Evolutionary conservation across 2,329 filamentous ascomycete genomes (phyloP), one percentile per base, ranked within the genome.

Genomic region (Arachnomyces sp.): DNA sequence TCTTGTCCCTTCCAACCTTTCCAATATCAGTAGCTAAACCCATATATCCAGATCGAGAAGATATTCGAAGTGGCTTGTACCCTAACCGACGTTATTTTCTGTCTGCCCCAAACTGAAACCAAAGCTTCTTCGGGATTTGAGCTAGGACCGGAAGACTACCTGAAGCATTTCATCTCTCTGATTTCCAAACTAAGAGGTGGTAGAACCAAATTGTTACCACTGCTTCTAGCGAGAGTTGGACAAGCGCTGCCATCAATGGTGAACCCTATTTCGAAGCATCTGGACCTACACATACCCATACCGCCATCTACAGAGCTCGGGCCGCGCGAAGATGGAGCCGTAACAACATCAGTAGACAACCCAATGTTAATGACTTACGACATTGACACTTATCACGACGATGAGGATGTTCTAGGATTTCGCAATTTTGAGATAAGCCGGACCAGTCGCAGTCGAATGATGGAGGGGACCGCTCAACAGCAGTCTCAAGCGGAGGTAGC

Each of bases 61-160:
- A 66, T 94, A 9, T 77, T 92, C 51, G 83, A 89, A 49, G 76
- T 89, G 28, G 79, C 84, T 9, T 83, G 76, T 57, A 79, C 80
- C 12, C 69, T 92, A 45, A 82, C 75, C 6, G 84, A 90, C 47
- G 80, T 86, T 15, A 77, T 94, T 40, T 73, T 80, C 7, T 75
- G 70, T 51, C 72, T 77, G 3, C 72, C 73, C 1, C 70, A 80
- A 37, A 77, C 80, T 36, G 75, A 78, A 1, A 65, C 75, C 0
- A 73, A 77, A 3, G 21, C 21, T 25, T 68, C 76, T 2, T 73
- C 77, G 30, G 75, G 77, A 1, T 87, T 86, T 55, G 70, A 74
- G 15, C 60, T 76, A 29, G 79, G 81, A 0, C 84, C 86, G 3
- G 79, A 79, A 28, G 84, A 90, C 52, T 80, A 86, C 54, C 75